Percentiles rank a stretch among this genome's conserved stretches.
phyloP scores from a whole-genome alignment of 495 filamentous ascomycete genomes.

The Xylaria bambusicola region DNA sequence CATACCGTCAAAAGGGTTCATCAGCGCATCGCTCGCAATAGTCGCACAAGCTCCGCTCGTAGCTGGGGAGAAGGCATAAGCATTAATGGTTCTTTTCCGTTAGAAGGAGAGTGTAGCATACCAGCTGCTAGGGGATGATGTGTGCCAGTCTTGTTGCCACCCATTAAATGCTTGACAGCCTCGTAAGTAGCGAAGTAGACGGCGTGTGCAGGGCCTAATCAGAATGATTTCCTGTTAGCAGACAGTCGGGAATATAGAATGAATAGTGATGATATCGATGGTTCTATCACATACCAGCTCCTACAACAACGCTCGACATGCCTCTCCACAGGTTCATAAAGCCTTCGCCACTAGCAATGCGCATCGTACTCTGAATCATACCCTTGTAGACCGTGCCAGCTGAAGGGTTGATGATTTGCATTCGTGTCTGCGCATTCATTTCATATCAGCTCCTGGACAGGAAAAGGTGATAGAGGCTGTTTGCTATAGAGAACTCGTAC shows the following conservation, averaged over 20 bases:
- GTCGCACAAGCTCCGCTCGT: conserved; percentile 91
- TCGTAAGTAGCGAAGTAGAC: conserved; percentile 99
- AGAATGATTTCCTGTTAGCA: conserved; percentile 17
- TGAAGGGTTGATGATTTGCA: conserved; percentile 92
- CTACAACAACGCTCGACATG: conserved; percentile 92
- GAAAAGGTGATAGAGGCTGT: conserved; percentile 5
- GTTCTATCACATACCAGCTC: conserved; percentile 89
- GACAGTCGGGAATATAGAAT: background rate
- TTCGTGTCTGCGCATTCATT: conserved; percentile 70
- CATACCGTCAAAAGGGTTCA: conserved; percentile 99
- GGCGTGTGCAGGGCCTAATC: conserved; percentile 87
- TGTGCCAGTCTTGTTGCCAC: conserved; percentile 82
- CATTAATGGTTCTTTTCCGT: conserved; percentile 7
- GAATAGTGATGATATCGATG: conserved; percentile 3
- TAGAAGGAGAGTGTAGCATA: conserved; percentile 40
- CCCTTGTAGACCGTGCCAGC: conserved; percentile 86
- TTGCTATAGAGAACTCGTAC: conserved; percentile 52
- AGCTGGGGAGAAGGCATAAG: conserved; percentile 53
- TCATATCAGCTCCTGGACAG: conserved; percentile 18
- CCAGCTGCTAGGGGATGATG: conserved; percentile 94
- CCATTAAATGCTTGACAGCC: conserved; percentile 91
- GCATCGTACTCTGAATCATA: conserved; percentile 86
- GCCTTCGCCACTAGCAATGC: conserved; percentile 88
- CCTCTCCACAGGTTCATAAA: conserved; percentile 92
- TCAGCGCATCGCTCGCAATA: conserved; percentile 94